Evolutionary conservation across 805 yeast species (phyloP).

Genomic region (Saccharomycopsis fermentans): DNA sequence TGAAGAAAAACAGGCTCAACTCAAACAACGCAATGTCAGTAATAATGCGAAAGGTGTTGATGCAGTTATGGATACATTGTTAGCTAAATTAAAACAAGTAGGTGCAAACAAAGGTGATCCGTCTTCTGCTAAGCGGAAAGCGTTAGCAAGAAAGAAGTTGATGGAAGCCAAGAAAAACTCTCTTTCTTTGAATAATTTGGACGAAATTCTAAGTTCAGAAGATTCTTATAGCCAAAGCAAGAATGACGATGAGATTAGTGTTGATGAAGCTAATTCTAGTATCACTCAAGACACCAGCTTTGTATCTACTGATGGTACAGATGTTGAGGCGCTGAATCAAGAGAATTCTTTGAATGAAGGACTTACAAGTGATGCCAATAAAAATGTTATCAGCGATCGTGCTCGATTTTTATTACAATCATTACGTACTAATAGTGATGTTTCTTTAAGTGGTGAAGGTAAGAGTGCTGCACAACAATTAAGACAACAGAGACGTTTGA

Average conservation of each 20-base stretch:
- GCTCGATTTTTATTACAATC: slow-evolving; percentile 58
- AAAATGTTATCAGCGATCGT: slow-evolving; percentile 37
- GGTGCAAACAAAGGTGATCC: slow-evolving; percentile 47
- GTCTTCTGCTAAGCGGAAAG: slow-evolving; percentile 59
- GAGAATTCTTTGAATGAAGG: not conserved
- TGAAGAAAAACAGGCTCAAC: slow-evolving; percentile 3
- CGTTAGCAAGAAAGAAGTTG: slow-evolving; percentile 60
- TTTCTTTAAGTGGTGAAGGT: slow-evolving; percentile 24
- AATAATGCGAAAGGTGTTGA: slow-evolving; percentile 1
- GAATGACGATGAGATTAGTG: not conserved
- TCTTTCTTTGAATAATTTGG: slow-evolving; percentile 16
- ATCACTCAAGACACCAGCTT: not conserved
- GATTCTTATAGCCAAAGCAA: not conserved
- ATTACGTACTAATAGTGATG: slow-evolving; percentile 32
- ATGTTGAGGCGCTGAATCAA: not conserved
- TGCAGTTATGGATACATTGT: slow-evolving; percentile 68
- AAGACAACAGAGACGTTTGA: slow-evolving; percentile 32
- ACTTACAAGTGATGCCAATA: not conserved
- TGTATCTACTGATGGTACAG: not conserved
- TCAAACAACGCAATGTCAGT: not conserved
- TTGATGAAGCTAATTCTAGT: not conserved
- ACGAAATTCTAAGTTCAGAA: slow-evolving; percentile 7
- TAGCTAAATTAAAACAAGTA: slow-evolving; percentile 65
- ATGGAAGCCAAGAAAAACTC: slow-evolving; percentile 29
- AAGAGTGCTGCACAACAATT: slow-evolving; percentile 33